These are phyloP conservation scores for Stagonosporopsis rhizophila DNA, from an alignment of 2,329 filamentous ascomycete genomes.

Conservation along the genomic window DNA sequence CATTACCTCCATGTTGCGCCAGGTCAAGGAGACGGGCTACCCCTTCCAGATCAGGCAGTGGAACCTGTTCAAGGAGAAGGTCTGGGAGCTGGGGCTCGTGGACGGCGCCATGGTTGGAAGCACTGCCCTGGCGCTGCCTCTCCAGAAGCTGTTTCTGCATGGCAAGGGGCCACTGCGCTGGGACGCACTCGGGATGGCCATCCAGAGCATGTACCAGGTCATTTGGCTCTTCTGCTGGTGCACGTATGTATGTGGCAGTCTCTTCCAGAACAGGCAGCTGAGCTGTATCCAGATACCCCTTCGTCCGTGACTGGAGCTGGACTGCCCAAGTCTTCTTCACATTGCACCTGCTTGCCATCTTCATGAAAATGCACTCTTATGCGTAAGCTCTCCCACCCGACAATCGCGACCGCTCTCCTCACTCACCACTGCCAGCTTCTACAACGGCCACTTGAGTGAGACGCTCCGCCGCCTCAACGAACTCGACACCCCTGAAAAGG, in stretches of 20 bases:
- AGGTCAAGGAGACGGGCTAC: slow-evolving; percentile 91
- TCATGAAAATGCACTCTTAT: slow-evolving; percentile 99
- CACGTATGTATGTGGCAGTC: slow-evolving; percentile 52
- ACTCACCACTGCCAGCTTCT: slow-evolving; percentile 65
- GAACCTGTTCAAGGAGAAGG: slow-evolving; percentile 84
- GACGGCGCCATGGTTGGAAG: slow-evolving; percentile 85
- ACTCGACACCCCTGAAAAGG: slow-evolving; percentile 78
- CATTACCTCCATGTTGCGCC: slow-evolving; percentile 89
- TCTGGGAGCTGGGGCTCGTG: slow-evolving; percentile 83
- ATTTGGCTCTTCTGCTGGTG: slow-evolving; percentile 86
- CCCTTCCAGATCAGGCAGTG: slow-evolving; percentile 87
- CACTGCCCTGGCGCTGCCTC: slow-evolving; percentile 73
- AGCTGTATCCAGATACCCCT: slow-evolving; percentile 68
- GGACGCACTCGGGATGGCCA: slow-evolving; percentile 75
- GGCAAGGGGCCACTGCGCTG: slow-evolving; percentile 69
- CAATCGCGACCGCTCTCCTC: neutral
- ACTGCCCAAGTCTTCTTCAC: slow-evolving; percentile 95
- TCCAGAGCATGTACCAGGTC: slow-evolving; percentile 84
- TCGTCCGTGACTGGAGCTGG: slow-evolving; percentile 90
- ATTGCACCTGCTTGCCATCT: slow-evolving; percentile 85
- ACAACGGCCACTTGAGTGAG: slow-evolving; percentile 93
- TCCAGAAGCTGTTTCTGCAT: slow-evolving; percentile 73
- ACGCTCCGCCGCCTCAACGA: slow-evolving; percentile 80
- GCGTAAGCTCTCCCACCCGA: slow-evolving; percentile 52
- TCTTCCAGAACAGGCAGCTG: neutral